Conservation (phyloP, 2,329 filamentous ascomycete genomes). For the Pseudogymnoascus sp. region DNA sequence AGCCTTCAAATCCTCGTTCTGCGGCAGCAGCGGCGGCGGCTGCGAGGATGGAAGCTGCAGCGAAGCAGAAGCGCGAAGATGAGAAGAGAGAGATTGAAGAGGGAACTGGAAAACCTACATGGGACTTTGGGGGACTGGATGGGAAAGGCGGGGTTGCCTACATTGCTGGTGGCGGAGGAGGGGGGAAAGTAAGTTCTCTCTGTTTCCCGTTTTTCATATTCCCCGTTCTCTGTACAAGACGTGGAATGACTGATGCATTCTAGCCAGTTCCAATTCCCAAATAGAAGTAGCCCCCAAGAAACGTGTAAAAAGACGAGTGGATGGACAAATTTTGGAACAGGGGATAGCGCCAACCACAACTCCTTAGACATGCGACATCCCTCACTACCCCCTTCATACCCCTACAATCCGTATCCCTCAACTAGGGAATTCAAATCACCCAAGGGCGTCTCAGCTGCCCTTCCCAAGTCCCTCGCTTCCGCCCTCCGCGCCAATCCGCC, state of each 20-base stretch:
- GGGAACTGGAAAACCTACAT: background rate
- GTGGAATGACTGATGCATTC: background rate
- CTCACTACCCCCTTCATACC: background rate
- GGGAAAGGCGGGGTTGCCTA: background rate
- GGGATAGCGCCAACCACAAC: no score
- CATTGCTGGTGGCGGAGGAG: background rate
- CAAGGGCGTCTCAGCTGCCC: background rate
- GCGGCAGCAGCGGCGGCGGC: background rate
- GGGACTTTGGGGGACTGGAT: background rate
- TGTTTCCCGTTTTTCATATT: background rate
- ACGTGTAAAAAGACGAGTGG: background rate
- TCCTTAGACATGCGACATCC: background rate
- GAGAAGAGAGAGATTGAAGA: background rate
- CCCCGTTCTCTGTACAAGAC: background rate
- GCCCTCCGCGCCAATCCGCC: background rate
- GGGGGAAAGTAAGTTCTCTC: background rate
- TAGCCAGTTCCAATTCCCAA: background rate
- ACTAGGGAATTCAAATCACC: background rate
- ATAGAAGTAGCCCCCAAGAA: background rate
- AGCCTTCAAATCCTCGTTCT: background rate
- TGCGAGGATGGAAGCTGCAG: background rate
- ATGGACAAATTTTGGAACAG: background rate
- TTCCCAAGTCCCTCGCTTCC: background rate
- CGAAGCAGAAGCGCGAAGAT: background rate
- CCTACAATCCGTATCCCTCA: no score